Evolutionary conservation across 2,329 filamentous ascomycete genomes (phyloP), one percentile per base, ranked within the genome.

Genomic region (Aspergillus tubingensis): DNA sequence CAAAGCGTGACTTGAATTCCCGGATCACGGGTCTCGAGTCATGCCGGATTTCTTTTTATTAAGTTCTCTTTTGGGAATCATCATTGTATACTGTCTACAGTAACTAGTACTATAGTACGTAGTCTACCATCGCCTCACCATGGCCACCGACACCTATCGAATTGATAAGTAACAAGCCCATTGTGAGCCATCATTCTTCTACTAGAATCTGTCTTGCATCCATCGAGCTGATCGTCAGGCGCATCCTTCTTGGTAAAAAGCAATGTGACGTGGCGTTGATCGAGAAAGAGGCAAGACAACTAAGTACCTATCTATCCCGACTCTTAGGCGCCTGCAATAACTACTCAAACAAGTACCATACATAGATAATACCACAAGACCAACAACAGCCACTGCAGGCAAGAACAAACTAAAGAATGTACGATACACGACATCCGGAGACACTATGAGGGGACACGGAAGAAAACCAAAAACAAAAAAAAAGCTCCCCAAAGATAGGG

Each of bases 211-310:
- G 39, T 27, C 44, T 41, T 11, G 38, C 53, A 23, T 32, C 53
- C 36, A 30, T 54, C 52, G n/a, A 54, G 19, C 41, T 8, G 53
- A 55, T 55, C 53, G 13, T 44, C 43, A 43, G 53, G 32, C 51
- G n/a, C 36, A 41, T 44, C 53, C 41, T 47, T 19, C 53, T 44
- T 30, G 27, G 41, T 27, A 55, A 27, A 13, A 55, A 55, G 53
- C 41, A 55, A 55, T 27, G 38, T 55, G 53, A 44, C 53, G 53
- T 55, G 53, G 41, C 53, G 27, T 44, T n/a, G 39, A 47, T 36
- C 39, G 19, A 32, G 21, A 19, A 54, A 54, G 36, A 21, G n/a
- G 13, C 15, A 21, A 44, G 41, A 11, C 41, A 44, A 36, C 32
- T 36, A 36, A 13, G 10, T 15, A 36, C 11, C 32, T 36, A 27